Evolutionary conservation across 345 rosid genomes (phyloP), one percentile per base, ranked within the genome.

Genomic region (Lepidium aucheri): DNA sequence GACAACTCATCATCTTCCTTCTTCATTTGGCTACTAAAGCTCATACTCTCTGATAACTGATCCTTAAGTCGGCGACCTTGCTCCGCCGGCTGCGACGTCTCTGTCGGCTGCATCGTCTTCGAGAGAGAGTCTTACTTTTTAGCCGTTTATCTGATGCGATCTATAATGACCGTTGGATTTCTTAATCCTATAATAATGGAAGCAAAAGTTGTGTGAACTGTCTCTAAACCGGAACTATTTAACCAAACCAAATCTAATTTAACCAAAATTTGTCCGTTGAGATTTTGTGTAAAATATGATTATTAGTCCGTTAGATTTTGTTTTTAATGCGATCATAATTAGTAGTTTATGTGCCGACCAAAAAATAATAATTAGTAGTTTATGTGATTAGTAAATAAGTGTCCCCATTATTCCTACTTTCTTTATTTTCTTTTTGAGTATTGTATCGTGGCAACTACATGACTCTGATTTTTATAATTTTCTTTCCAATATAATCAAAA

Each of bases 1-100:
- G 96, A 80, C 79, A 88, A 76, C 88, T 90, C 96, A 24, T 93
- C 98, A 65, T 93, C 98, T 76, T 90, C 98, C 76, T 85, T 85
- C 18, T 94, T 86, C 86, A 90, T 76, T 60, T 85, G 88, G 77
- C 96, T 86, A 84, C 85, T 78, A 74, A 93, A 88, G 77, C 98
- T 93, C 60, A 90, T 78, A 75, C 80, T 86, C 41, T 85, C 90
- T 0, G 96, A 88, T 77, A 65, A 73, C 60, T 81, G 88, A 63
- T 79, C 76, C 32, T 47, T 57, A 1, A 72, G 44, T 4, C 68
- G 53, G 4, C 73, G 77, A 30, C 72, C 62, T 13, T 74, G 72
- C 5, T 63, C 90, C 67, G 79, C 80, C 75, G 83, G 84, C 46
- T 75, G 74, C 60, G 76, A 73, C 70, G 69, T 60, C 63, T 80